Conservation (phyloP, 2,329 filamentous ascomycete genomes). For the Talaromyces verruculosus region DNA sequence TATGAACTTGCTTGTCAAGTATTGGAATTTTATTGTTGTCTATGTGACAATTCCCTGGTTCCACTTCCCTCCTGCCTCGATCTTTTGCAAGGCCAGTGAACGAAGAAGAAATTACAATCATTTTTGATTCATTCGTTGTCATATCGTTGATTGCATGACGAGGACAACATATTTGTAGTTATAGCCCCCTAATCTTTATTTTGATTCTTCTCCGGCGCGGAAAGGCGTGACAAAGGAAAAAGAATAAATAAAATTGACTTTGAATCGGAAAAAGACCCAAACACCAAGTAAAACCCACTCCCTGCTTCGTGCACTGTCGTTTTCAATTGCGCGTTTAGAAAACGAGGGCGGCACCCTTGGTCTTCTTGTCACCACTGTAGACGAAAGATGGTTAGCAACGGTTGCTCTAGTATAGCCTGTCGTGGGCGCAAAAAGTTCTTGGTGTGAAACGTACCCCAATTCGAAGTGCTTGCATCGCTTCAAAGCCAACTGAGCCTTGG, state of each 20-base stretch:
- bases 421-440: not conserved
- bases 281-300: conserved; percentile 20
- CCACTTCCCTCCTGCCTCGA: conserved; percentile 13
- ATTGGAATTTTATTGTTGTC: conserved; percentile 17
- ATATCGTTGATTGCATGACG: conserved; percentile 21
- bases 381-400: conserved; percentile 45
- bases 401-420: not conserved
- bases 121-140: conserved; percentile 14
- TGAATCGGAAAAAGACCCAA: conserved; percentile 20
- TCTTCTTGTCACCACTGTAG: conserved; percentile 99
- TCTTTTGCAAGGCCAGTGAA: conserved; percentile 19
- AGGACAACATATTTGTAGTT: conserved; percentile 12
- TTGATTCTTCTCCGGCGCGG: conserved; percentile 11
- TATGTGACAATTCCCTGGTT: conserved; percentile 20
- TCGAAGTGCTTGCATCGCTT: conserved; percentile 99
- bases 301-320: conserved; percentile 15
- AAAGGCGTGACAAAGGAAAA: conserved; percentile 10
- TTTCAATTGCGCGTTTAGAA: conserved; percentile 69
- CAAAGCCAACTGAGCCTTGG: conserved; percentile 94
- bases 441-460: conserved; percentile 73
- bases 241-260: conserved; percentile 13
- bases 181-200: conserved; percentile 7
- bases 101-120: conserved; percentile 4
- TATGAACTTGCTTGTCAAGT: conserved; percentile 7
- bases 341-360: conserved; percentile 99